Evolutionary conservation across 2,329 filamentous ascomycete genomes (phyloP).

Genomic region (Cordyceps cicadae): DNA sequence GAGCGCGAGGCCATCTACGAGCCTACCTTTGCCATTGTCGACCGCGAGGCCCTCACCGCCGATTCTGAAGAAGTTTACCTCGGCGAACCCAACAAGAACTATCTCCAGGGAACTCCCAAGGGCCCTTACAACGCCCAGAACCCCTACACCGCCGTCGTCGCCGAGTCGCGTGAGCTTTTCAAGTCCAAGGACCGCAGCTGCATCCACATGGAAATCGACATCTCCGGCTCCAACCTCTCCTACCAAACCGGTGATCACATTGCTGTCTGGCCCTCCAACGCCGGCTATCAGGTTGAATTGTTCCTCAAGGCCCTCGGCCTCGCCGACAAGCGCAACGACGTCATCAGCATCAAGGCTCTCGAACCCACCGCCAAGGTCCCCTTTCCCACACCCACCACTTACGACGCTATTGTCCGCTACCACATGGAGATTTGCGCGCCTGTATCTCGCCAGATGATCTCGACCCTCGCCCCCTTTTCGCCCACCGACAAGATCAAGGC

Average conservation of each 20-base stretch:
- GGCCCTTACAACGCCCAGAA: constrained; percentile 95
- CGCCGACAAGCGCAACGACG: constrained; percentile 65
- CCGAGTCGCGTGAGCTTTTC: constrained; percentile 86
- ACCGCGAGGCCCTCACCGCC: constrained; percentile 63
- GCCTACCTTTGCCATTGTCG: constrained; percentile 75
- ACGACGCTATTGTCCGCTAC: constrained; percentile 86
- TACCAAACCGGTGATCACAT: constrained; percentile 98
- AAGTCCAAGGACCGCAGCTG: constrained; percentile 86
- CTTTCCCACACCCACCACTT: constrained; percentile 94
- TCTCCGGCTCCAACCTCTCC: constrained; percentile 77
- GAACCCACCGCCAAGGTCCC: constrained; percentile 96
- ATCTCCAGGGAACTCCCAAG: constrained; percentile 74
- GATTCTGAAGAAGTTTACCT: constrained; percentile 81
- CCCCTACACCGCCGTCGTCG: constrained; percentile 90
- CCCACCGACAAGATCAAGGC: constrained; percentile 77
- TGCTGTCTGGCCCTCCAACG: constrained; percentile 93
- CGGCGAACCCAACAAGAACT: constrained; percentile 92
- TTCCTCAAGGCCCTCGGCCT: constrained; percentile 76
- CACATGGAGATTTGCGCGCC: constrained; percentile 95
- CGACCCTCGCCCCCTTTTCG: constrained; percentile 79
- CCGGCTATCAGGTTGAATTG: constrained; percentile 83
- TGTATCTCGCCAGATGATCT: constrained; percentile 90
- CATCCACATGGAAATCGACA: constrained; percentile 89
- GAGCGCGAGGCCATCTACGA: constrained; percentile 97
- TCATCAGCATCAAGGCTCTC: constrained; percentile 82